Base-by-base conservation (phyloP, 768 basidiomycete genomes). In the Russula earlei region DNA sequence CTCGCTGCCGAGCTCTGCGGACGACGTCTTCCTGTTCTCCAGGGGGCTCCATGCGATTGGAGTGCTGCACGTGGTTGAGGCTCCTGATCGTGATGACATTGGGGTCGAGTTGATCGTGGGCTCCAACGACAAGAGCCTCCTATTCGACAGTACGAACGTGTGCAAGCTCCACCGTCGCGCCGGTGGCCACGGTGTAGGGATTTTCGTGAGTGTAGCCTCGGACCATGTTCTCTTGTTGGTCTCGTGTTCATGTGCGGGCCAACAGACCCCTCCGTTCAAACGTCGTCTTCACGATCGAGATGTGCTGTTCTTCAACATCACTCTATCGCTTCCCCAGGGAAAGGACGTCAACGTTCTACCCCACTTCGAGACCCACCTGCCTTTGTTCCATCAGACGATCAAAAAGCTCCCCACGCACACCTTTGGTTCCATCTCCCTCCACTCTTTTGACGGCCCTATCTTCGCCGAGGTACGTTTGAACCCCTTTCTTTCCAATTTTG, bases 31-130 rank as follows among this genome's bases (percentile, higher is more conserved):
- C 49, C 36, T 59, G 12, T 10, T 33, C 31, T 57, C 58, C 11
- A 24, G 17, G 12, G 54, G 44, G 2, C 0, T 29, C 12, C 4
- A 42, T n/a, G 19, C 37, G 7, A 0, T 22, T 7, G 58, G 58
- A 11, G 6, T 29, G 24, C 14, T 59, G 27, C 37, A 34, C 11
- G 2, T 59, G 22, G 19, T 46, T 17, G 54, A 46, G n/a, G 43
- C 7, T 11, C 14, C 58, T 9, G 37, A 36, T 41, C 48, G 54
- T 9, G 49, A 57, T 4, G 58, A 56, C n/a, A 49, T 59, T 37
- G 55, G 58, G n/a, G 49, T 59, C 19, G 58, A 59, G 5, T 24
- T 59, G 19, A 24, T 36, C 14, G 55, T 47, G 5, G 58, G 54
- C 9, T 51, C 22, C 19, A 10, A 40, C 7, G n/a, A 49, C 14